Percentiles rank a stretch among this genome's conserved stretches.
These are phyloP conservation scores for Aspergillus arachidicola DNA, from an alignment of 2,329 filamentous ascomycete genomes.

Conservation along the genomic window DNA sequence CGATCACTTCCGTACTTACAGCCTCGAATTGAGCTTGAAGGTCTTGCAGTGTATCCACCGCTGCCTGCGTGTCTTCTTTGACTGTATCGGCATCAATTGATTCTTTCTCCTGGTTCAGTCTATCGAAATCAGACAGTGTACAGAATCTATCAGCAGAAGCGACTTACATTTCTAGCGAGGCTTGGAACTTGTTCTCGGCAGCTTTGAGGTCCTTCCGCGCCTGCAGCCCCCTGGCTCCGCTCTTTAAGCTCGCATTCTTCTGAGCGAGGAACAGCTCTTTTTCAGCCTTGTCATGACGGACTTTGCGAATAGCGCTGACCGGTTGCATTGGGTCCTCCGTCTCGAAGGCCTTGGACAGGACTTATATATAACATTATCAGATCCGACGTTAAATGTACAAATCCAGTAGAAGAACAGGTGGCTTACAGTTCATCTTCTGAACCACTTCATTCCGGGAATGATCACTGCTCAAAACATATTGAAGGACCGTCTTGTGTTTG, in stretches of 20 bases:
- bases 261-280: constrained; percentile 68
- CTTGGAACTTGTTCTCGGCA: constrained; percentile 67
- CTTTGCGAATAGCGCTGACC: constrained; percentile 61
- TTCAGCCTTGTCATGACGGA: constrained; percentile 65
- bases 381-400: background rate
- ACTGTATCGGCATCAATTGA: constrained; percentile 61
- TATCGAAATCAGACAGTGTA: constrained; percentile 10
- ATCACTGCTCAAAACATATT: constrained; percentile 65
- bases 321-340: constrained; percentile 59
- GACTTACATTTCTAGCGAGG: constrained; percentile 56
- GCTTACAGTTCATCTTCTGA: constrained; percentile 62
- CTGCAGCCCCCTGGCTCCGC: constrained; percentile 73
- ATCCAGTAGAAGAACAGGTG: background rate
- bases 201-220: constrained; percentile 74
- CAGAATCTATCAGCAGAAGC: background rate
- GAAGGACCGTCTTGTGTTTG: constrained; percentile 57
- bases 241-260: constrained; percentile 73
- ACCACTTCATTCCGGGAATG: constrained; percentile 55
- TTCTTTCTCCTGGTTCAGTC: constrained; percentile 55
- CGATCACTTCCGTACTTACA: constrained; percentile 32
- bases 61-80: constrained; percentile 68
- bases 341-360: constrained; percentile 64
- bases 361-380: constrained; percentile 30
- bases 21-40: constrained; percentile 70
- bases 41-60: constrained; percentile 68